Percentiles rank a stretch among this genome's conserved stretches.
These are phyloP conservation scores for Chaetomium sp. DNA, from an alignment of 2,329 filamentous ascomycete genomes.

Conservation along the genomic window DNA sequence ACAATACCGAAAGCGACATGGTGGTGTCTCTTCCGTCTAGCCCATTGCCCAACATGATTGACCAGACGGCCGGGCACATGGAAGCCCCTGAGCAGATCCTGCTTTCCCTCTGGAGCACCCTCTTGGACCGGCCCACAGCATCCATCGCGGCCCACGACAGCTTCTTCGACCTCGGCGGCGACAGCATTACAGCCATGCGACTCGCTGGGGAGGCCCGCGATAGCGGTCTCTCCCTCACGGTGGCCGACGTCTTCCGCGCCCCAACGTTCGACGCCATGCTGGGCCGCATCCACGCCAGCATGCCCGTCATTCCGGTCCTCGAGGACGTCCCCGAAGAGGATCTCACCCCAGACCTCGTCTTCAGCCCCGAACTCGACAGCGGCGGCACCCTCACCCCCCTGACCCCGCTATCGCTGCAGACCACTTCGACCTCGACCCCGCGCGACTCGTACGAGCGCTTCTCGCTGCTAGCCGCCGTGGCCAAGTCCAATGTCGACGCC, in stretches of 20 bases:
- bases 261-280: constrained; percentile 19
- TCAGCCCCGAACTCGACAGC: no score
- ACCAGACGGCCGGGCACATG: no score
- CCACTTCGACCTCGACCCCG: not conserved
- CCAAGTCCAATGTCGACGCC: constrained; percentile 16
- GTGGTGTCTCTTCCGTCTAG: no score
- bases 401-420: not conserved
- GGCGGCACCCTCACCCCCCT: no score
- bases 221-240: constrained; percentile 18
- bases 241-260: constrained; percentile 24
- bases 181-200: constrained; percentile 35
- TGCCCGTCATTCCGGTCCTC: not conserved
- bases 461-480: constrained; percentile 18
- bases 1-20: no score
- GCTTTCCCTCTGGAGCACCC: constrained; percentile 14
- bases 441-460: constrained; percentile 19
- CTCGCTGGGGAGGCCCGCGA: constrained; percentile 37
- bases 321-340: not conserved
- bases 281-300: not conserved
- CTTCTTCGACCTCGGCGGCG: constrained; percentile 33
- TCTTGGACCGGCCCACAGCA: constrained; percentile 16
- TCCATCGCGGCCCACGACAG: constrained; percentile 22
- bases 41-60: no score
- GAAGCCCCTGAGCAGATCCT: constrained; percentile 8
- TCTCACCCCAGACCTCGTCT: no score